phyloP scores from a whole-genome alignment of 768 basidiomycete species.

The Pleurotus giganteus region DNA sequence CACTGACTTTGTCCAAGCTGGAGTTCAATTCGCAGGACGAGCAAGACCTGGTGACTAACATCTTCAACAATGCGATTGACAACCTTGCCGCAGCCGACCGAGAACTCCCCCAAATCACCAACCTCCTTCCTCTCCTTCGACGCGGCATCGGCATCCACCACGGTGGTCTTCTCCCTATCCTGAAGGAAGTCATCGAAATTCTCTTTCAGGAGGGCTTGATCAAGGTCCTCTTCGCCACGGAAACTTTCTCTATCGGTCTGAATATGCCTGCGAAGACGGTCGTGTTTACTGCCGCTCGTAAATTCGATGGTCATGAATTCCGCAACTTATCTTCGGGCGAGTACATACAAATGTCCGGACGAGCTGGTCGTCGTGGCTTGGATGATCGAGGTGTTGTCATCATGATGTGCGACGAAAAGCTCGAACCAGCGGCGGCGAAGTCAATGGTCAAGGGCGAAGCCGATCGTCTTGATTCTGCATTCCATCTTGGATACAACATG shows the following conservation, averaged over 20 bases:
- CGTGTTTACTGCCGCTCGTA: slow-evolving; percentile 92
- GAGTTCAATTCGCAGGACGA: slow-evolving; percentile 95
- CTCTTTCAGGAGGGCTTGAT: slow-evolving; percentile 97
- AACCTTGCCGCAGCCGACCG: slow-evolving; percentile 86
- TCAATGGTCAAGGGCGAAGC: slow-evolving; percentile 98
- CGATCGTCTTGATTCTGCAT: slow-evolving; percentile 94
- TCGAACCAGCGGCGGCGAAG: slow-evolving; percentile 90
- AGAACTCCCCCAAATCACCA: slow-evolving; percentile 88
- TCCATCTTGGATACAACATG: slow-evolving; percentile 99
- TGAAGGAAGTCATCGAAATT: slow-evolving; percentile 99
- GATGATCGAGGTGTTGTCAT: slow-evolving; percentile 99
- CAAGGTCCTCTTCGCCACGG: slow-evolving; percentile 97
- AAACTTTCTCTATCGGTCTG: slow-evolving; percentile 96
- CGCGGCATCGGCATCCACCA: slow-evolving; percentile 99
- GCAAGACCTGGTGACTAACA: slow-evolving; percentile 78
- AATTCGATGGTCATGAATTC: slow-evolving; percentile 96
- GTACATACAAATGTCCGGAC: slow-evolving; percentile 99
- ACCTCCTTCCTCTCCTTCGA: slow-evolving; percentile 87
- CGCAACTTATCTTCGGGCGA: slow-evolving; percentile 91
- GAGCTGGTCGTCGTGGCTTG: slow-evolving; percentile 93
- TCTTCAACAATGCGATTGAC: slow-evolving; percentile 94
- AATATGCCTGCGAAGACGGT: slow-evolving; percentile 99
- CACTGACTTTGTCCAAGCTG: slow-evolving; percentile 89
- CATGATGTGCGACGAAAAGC: slow-evolving; percentile 99
- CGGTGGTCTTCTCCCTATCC: slow-evolving; percentile 92